Evolutionary conservation across 2,329 filamentous ascomycete genomes (phyloP).

Genomic region (Truncatella angustata): DNA sequence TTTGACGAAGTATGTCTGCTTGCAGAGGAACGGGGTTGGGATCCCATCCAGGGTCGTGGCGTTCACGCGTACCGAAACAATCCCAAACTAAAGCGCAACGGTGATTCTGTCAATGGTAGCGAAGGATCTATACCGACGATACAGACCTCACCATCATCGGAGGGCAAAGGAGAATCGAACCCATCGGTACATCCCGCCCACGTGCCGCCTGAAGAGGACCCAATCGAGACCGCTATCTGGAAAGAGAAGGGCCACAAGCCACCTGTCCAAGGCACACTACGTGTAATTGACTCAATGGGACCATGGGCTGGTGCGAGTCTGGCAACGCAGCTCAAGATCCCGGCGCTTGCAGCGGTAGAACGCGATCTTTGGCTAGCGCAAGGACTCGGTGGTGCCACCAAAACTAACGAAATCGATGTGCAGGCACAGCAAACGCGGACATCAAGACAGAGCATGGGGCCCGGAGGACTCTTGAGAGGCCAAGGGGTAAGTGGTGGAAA

Average conservation of each 20-base stretch:
- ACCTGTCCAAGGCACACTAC: conserved; percentile 55
- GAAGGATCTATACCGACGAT: conserved; percentile 19
- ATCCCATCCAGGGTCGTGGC: conserved; percentile 68
- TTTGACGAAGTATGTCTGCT: conserved; percentile 71
- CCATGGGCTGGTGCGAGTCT: conserved; percentile 75
- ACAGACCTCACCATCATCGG: conserved; percentile 2
- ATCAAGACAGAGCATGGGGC: conserved; percentile 64
- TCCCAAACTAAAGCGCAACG: conserved; percentile 35
- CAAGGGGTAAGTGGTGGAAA: conserved; percentile 38
- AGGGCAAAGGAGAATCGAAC: conserved; percentile 19
- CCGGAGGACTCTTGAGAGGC: conserved; percentile 47
- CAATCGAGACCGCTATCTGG: conserved; percentile 57
- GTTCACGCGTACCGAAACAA: conserved; percentile 53
- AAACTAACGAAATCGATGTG: conserved; percentile 57
- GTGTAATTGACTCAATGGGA: conserved; percentile 68
- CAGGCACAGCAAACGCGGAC: conserved; percentile 39
- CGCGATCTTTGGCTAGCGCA: conserved; percentile 69
- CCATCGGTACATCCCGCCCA: conserved; percentile 36
- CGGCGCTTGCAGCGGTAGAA: conserved; percentile 68
- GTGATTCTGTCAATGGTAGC: background rate
- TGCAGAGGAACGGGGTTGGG: conserved; percentile 72
- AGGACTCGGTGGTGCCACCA: conserved; percentile 61
- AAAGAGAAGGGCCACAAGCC: conserved; percentile 38
- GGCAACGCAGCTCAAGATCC: conserved; percentile 64
- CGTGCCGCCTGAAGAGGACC: conserved; percentile 49